Evolutionary conservation across 2,329 filamentous ascomycete genomes (phyloP), one percentile per base, ranked within the genome.

Genomic region (Chrysosphaeria jannelii): DNA sequence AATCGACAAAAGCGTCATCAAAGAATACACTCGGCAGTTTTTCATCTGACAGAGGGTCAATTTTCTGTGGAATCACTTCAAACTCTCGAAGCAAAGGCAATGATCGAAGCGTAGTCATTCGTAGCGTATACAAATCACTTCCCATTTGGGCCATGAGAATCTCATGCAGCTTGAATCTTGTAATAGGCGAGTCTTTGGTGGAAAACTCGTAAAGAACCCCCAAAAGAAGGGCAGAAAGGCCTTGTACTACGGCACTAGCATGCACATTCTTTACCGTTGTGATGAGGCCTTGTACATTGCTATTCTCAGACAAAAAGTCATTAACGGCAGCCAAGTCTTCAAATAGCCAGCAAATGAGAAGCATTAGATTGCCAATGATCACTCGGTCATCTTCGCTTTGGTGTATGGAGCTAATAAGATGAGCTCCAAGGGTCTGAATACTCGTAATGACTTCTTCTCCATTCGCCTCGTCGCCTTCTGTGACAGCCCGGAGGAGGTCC

Each of bases 141-240:
- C 78, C 75, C 35, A 93, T 57, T 27, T 68, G 63, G 21, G 68
- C 63, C 14, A 61, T 53, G 17, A 97, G 50, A 14, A 91, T 57
- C 13, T 70, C 63, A 36, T 89, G 72, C 21, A 97, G 48, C 7
- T 70, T 79, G 13, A 64, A 54, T 29, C 85, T 59, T 5, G 81
- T 61, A 24, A 97, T 68, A 0, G 85, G 76, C 0, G 81, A 93
- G 43, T 97, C 85, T 39, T 89, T 90, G 1, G 81, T 91, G 7
- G 81, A 93, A 37, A 93, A 97, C 37, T 97, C 85, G 39, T 93
- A 97, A 4, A 85, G 57, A 11, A 88, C 67, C 7, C 81, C 85
- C 2, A 93, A 53, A 1, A 97, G 48, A 39, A 78, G 64, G 10
- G 78, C 70, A 39, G 71, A 76, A 8, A 97, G 53, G 2, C 85